A percentile compares a stretch with the other conserved stretches of the same genome.
Evolutionary conservation across 345 rosid species (phyloP).

Genomic region (Turritis glabra): DNA sequence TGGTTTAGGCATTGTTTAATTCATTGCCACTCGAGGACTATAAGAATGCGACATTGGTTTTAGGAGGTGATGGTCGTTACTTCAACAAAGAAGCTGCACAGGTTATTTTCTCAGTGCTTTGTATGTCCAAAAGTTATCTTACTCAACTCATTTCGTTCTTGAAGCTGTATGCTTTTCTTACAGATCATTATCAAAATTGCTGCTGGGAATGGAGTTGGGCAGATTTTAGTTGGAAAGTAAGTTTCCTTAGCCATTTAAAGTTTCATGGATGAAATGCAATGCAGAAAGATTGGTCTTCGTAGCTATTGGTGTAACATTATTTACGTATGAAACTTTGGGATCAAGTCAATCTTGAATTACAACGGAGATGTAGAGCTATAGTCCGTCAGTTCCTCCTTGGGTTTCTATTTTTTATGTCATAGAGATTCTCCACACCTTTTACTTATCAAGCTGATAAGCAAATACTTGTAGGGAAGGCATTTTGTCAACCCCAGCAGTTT

Average conservation of each 20-base stretch:
- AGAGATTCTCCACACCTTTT: conserved; percentile 2
- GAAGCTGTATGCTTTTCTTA: conserved; percentile 28
- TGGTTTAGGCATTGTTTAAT: conserved; percentile 84
- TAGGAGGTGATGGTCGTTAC: conserved; percentile 97
- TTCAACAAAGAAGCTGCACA: conserved; percentile 86
- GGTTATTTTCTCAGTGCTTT: conserved; percentile 41
- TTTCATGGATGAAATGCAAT: conserved; percentile 1
- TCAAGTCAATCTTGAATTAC: not conserved
- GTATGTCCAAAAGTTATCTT: not conserved
- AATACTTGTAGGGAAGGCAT: conserved; percentile 69
- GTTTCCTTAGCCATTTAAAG: conserved; percentile 29
- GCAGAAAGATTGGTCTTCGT: not conserved
- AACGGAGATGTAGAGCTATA: not conserved
- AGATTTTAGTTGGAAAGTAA: conserved; percentile 83
- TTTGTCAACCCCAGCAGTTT: conserved; percentile 90
- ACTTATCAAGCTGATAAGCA: conserved; percentile 19
- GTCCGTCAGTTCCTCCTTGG: not conserved
- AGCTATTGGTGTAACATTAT: not conserved
- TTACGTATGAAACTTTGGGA: conserved; percentile 6
- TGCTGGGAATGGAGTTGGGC: conserved; percentile 87
- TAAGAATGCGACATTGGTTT: conserved; percentile 68
- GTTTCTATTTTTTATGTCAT: not conserved
- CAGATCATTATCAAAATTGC: conserved; percentile 95
- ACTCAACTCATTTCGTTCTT: conserved; percentile 8
- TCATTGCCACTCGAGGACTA: conserved; percentile 83